A percentile compares a stretch with the other conserved stretches of the same genome.
Conservation (phyloP, 2,329 filamentous ascomycete genomes). For the Lachnellula cervina region DNA sequence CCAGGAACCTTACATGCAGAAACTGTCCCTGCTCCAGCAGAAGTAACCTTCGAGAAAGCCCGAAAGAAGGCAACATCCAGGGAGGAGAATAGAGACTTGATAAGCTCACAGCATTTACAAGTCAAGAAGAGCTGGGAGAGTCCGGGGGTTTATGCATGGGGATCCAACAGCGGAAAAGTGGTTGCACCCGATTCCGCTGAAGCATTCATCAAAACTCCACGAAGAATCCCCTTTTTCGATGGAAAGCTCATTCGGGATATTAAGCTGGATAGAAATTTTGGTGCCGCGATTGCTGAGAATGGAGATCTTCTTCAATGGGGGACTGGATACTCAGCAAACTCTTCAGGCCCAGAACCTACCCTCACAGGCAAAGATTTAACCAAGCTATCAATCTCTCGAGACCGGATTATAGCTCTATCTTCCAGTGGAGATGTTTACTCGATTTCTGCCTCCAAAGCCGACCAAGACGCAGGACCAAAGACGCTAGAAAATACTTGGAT, state of each 20-base stretch:
- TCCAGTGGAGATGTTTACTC: slow-evolving; percentile 78
- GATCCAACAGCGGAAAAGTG: slow-evolving; percentile 79
- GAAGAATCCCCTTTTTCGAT: slow-evolving; percentile 77
- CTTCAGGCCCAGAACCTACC: slow-evolving; percentile 62
- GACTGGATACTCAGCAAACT: slow-evolving; percentile 61
- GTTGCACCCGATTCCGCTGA: slow-evolving; percentile 80
- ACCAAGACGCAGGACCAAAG: slow-evolving; percentile 64
- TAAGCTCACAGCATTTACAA: slow-evolving; percentile 83
- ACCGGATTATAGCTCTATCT: slow-evolving; percentile 77
- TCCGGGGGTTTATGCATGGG: slow-evolving; percentile 92
- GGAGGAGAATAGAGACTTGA: slow-evolving; percentile 68
- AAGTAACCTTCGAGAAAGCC: slow-evolving; percentile 64
- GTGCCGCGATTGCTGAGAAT: slow-evolving; percentile 79
- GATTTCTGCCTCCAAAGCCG: slow-evolving; percentile 67
- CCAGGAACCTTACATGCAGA: slow-evolving; percentile 26
- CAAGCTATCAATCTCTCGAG: slow-evolving; percentile 71
- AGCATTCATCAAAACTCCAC: slow-evolving; percentile 70
- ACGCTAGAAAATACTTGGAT: slow-evolving; percentile 62
- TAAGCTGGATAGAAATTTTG: slow-evolving; percentile 77
- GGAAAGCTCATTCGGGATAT: slow-evolving; percentile 79
- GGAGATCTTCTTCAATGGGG: slow-evolving; percentile 95
- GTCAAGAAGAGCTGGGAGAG: slow-evolving; percentile 76
- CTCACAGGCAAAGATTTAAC: slow-evolving; percentile 75
- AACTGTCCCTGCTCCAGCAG: slow-evolving; percentile 35
- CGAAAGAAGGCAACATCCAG: slow-evolving; percentile 53